Percentiles rank a stretch among this genome's conserved stretches.
Conservation (phyloP, 2,329 filamentous ascomycete species). For the Pseudogymnoascus sp. region DNA sequence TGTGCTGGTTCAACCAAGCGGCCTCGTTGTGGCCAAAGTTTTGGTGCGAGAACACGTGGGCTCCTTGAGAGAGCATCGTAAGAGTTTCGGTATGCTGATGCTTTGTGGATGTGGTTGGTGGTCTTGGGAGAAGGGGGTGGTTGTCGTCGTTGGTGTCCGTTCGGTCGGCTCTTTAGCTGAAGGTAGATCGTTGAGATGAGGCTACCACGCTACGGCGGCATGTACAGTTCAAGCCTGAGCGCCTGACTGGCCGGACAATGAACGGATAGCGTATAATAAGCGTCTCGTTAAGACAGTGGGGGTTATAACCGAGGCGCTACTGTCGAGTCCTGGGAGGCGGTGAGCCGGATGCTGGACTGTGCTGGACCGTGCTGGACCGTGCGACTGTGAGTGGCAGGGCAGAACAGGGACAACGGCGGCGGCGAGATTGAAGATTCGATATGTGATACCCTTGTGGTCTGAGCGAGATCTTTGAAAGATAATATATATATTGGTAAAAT, state of each 20-base stretch:
- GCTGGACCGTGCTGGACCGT: not conserved
- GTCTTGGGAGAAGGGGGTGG: not conserved
- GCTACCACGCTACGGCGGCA: constrained; percentile 5
- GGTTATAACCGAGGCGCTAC: constrained; percentile 7
- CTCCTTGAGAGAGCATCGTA: constrained; percentile 48
- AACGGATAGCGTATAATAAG: constrained; percentile 1
- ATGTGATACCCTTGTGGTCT: not conserved
- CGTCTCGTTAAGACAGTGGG: constrained; percentile 8
- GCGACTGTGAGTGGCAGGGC: not conserved
- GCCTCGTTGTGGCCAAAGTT: constrained; percentile 44
- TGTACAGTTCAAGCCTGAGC: constrained; percentile 9
- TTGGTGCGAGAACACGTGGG: constrained; percentile 61
- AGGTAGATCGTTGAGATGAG: constrained; percentile 10
- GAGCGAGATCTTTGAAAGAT: not conserved
- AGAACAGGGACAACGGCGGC: not conserved
- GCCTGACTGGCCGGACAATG: constrained; percentile 1
- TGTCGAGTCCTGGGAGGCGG: constrained; percentile 6
- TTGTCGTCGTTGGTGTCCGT: constrained; percentile 8
- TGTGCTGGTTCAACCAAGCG: constrained; percentile 55
- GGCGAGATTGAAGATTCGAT: not conserved
- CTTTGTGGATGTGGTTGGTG: not conserved
- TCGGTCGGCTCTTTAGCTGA: constrained; percentile 3
- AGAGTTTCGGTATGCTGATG: not conserved
- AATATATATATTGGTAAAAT: not conserved
- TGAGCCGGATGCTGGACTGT: not conserved